A percentile compares a stretch with the other conserved stretches of the same genome.
Evolutionary conservation across 208 protist genomes (phyloP).

Genomic region (Wallacemonas sp.): DNA sequence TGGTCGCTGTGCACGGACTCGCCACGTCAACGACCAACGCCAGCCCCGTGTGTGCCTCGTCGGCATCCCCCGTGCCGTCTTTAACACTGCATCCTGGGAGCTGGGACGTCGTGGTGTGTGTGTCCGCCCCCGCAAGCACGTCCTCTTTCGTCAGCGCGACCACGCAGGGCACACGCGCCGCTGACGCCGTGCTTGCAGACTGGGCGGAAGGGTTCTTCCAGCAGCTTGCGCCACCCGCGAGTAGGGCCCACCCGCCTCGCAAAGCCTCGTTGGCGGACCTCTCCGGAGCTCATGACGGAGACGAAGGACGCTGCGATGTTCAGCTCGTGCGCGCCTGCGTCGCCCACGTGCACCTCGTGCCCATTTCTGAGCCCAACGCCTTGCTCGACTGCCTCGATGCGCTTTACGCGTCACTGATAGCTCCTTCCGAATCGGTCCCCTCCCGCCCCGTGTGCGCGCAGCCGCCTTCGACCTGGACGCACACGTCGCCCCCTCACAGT

Average conservation of each 20-base stretch:
- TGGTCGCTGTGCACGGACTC: conserved; percentile 14
- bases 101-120: background rate
- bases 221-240: background rate
- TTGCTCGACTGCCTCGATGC: conserved; percentile 26
- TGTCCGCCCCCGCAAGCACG: too few relatives aligned
- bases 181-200: background rate
- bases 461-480: background rate
- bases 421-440: background rate
- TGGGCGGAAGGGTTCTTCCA: background rate
- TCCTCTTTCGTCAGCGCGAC: too few relatives aligned
- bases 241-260: too few relatives aligned
- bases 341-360: conserved; percentile 27
- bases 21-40: too few relatives aligned
- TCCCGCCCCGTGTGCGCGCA: background rate
- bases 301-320: background rate
- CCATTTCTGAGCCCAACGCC: conserved; percentile 28
- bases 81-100: background rate
- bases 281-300: background rate
- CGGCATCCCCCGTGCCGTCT: background rate
- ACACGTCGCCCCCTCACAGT: conserved; percentile 11
- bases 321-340: conserved; percentile 13
- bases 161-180: background rate
- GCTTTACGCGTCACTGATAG: background rate
- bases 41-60: too few relatives aligned
- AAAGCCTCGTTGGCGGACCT: too few relatives aligned